Evolutionary conservation across 257 asterid species (phyloP).

Genomic region (Paraleonurus japonicus): DNA sequence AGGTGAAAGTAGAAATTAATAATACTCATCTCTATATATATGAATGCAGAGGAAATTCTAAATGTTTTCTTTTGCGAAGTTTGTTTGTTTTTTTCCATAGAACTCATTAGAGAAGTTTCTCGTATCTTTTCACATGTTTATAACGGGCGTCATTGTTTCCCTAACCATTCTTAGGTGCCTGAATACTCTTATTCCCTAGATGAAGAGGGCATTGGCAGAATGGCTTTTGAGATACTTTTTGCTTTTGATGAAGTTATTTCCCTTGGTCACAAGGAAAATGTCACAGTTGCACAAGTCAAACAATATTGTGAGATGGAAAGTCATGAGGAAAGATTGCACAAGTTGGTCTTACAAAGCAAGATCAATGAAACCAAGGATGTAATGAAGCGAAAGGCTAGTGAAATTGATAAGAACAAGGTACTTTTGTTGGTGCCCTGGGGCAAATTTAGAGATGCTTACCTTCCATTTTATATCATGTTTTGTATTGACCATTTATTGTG

Average conservation of each 20-base stretch:
- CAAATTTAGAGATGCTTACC: slow-evolving; percentile 7
- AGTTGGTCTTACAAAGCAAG: slow-evolving; percentile 80
- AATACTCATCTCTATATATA: not conserved
- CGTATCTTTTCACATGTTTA: not conserved
- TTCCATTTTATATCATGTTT: slow-evolving; percentile 24
- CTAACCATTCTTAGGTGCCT: slow-evolving; percentile 73
- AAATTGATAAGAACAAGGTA: slow-evolving; percentile 97
- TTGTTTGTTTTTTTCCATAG: not conserved
- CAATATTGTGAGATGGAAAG: slow-evolving; percentile 99
- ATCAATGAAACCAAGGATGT: slow-evolving; percentile 81
- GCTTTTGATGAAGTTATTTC: slow-evolving; percentile 94
- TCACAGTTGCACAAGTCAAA: slow-evolving; percentile 92
- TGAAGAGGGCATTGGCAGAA: slow-evolving; percentile 83
- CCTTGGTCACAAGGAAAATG: slow-evolving; percentile 91
- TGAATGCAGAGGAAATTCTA: not conserved
- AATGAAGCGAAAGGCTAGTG: slow-evolving; percentile 93
- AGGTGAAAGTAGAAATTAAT: not conserved
- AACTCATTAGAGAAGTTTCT: not conserved
- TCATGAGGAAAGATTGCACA: slow-evolving; percentile 89
- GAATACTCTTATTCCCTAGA: slow-evolving; percentile 86
- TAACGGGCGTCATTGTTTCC: slow-evolving; percentile 28
- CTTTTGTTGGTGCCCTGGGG: slow-evolving; percentile 1
- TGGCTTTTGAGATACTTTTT: slow-evolving; percentile 84
- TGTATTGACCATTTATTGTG: slow-evolving; percentile 14
- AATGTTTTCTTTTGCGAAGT: not conserved